Conservation (phyloP, 345 rosid species). For the Corchorus olitorius region DNA sequence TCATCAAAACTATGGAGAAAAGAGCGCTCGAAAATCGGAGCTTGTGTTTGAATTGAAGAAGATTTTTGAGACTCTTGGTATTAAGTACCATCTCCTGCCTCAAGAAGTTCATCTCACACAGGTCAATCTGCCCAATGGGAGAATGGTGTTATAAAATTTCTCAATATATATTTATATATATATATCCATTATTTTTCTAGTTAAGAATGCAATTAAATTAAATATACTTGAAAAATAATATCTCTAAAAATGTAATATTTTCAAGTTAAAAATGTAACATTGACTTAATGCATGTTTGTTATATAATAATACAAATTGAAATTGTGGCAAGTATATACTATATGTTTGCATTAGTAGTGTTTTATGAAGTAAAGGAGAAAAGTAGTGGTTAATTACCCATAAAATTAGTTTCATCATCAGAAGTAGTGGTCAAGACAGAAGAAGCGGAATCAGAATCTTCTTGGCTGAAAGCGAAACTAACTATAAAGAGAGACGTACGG, state of each 20-base stretch:
- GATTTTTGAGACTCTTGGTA: constrained; percentile 51
- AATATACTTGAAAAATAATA: too few species aligned
- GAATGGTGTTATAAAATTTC: constrained; percentile 1
- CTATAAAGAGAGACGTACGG: too few species aligned
- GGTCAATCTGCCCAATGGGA: constrained; percentile 18
- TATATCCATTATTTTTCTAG: neutral
- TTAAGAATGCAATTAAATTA: neutral
- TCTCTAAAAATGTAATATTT: too few species aligned
- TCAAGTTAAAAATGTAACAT: too few species aligned
- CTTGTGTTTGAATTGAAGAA: constrained; percentile 54
- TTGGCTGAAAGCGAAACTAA: too few species aligned
- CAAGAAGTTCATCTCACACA: constrained; percentile 50
- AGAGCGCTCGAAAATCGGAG: constrained; percentile 45
- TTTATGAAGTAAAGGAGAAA: too few species aligned
- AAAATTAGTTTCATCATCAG: too few species aligned
- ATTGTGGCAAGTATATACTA: neutral
- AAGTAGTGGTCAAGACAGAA: too few species aligned
- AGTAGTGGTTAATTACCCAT: too few species aligned
- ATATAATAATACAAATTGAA: neutral
- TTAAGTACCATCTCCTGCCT: constrained; percentile 57
- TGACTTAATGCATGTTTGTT: constrained; percentile 4
- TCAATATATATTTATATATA: neutral
- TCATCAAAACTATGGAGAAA: constrained; percentile 62
- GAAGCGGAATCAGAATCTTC: too few species aligned
- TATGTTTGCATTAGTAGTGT: neutral